Evolutionary conservation across 2,329 filamentous ascomycete species (phyloP).

Genomic region (Pseudogymnoascus destructans): DNA sequence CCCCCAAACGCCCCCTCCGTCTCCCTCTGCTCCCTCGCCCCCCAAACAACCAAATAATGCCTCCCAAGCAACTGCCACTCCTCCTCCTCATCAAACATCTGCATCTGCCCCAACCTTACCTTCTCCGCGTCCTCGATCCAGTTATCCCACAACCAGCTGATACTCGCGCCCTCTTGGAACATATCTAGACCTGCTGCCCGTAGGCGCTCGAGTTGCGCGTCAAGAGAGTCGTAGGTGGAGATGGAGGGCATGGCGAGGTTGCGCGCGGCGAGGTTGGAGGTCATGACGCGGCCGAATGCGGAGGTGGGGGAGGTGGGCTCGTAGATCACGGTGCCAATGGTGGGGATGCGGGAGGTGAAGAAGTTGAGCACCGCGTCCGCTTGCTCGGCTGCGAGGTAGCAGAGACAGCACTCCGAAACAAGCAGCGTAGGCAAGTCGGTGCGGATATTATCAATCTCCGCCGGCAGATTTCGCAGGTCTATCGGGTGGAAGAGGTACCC

Average conservation of each 20-base stretch:
- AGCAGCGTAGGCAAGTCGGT: constrained; percentile 62
- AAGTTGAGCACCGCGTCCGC: constrained; percentile 52
- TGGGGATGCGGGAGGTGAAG: constrained; percentile 41
- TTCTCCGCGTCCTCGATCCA: constrained; percentile 65
- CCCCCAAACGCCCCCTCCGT: constrained; percentile 13
- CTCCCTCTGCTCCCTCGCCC: constrained; percentile 39
- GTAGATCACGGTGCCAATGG: constrained; percentile 59
- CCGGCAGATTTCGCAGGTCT: constrained; percentile 24
- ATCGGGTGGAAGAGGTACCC: constrained; percentile 37
- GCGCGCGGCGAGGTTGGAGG: constrained; percentile 70
- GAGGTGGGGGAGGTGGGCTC: constrained; percentile 78
- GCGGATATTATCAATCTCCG: constrained; percentile 34
- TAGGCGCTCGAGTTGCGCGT: constrained; percentile 56
- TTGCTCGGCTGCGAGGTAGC: constrained; percentile 61
- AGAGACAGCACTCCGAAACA: constrained; percentile 89
- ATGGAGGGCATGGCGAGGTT: constrained; percentile 78
- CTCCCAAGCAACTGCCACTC: constrained; percentile 78
- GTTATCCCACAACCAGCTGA: constrained; percentile 58
- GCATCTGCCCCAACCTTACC: constrained; percentile 62
- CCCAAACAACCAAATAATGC: constrained; percentile 89
- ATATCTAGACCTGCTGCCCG: constrained; percentile 48
- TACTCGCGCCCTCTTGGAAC: constrained; percentile 43
- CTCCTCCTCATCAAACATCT: constrained; percentile 90
- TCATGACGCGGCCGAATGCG: constrained; percentile 84
- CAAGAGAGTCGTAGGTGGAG: constrained; percentile 53